Evolutionary conservation across 257 asterid genomes (phyloP), one percentile per base, ranked within the genome.

Genomic region (Lithospermum erythrorhizon): DNA sequence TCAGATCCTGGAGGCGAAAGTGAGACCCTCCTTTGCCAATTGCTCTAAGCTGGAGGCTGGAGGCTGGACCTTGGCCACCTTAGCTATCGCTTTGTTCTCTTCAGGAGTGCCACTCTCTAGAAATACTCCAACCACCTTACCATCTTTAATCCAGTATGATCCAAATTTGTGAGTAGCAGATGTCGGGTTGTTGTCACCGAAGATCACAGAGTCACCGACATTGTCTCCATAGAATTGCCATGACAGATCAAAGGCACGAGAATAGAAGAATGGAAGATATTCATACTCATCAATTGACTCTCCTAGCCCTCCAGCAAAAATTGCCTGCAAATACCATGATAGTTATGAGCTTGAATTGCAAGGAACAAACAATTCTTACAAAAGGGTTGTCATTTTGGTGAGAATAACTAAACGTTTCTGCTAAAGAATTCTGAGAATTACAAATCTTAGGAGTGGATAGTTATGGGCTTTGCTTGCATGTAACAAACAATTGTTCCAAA

Each of bases 181-280:
- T 9, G 71, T 69, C 37, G 93, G 93, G 68, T 48, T 66, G 73
- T 53, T 75, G 68, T 86, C 95, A 1, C 95, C 95, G 37, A 86
- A 86, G 32, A 83, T 74, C 19, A 86, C 83, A 13, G 80, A 58
- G 14, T 86, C 95, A 0, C 95, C 93, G 13, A 73, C 87, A n/a
- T 86, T 86, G 76, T 83, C 89, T 6, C 95, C 93, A n/a, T 86
- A 83, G 81, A 83, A 86, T 66, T 86, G 93, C 93, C 93, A 86
- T 18, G 93, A 83, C 66, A 86, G 72, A 71, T 83, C 87, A 21
- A 83, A 86, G 15, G 85, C 79, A n/a, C 89, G 95, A 51, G 93
- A 83, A 58, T 86, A 86, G 82, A 83, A 83, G 73, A 56, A 86
- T 2, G 95, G 95, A 22, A 86, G 93, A 73, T 86, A 86, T 76